These are phyloP conservation scores for Cylindrodendrum hubeiense DNA, from an alignment of 2,329 filamentous ascomycete genomes.

Conservation along the genomic window DNA sequence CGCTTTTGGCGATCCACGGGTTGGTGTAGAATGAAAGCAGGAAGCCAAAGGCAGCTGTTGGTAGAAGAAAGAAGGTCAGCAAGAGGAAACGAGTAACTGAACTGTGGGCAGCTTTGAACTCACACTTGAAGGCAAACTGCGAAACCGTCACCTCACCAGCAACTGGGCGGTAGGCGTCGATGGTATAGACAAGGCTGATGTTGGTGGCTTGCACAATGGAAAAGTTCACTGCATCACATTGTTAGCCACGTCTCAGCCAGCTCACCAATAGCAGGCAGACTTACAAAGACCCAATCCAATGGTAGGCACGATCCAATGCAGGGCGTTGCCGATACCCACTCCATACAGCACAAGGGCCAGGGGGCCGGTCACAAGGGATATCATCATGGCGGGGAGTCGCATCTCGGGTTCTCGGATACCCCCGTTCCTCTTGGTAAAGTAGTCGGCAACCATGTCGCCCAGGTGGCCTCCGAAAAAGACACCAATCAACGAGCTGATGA, in stretches of 20 bases:
- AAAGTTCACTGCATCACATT: slow-evolving; percentile 35
- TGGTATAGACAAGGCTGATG: slow-evolving; percentile 35
- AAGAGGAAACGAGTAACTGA: not conserved
- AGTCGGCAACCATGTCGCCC: slow-evolving; percentile 51
- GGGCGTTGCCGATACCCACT: slow-evolving; percentile 31
- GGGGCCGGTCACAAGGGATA: slow-evolving; percentile 24
- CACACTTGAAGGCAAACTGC: slow-evolving; percentile 60
- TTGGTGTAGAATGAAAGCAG: slow-evolving; percentile 69
- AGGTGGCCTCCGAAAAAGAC: slow-evolving; percentile 50
- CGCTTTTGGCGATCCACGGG: slow-evolving; percentile 61
- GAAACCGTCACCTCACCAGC: slow-evolving; percentile 35
- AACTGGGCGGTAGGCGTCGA: slow-evolving; percentile 34
- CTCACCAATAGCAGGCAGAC: slow-evolving; percentile 35
- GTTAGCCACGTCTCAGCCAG: slow-evolving; percentile 37
- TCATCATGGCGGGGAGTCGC: slow-evolving; percentile 55
- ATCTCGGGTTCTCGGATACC: slow-evolving; percentile 56
- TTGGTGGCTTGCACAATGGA: slow-evolving; percentile 34
- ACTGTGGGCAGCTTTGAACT: not conserved
- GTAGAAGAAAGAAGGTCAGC: not conserved
- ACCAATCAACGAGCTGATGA: slow-evolving; percentile 57
- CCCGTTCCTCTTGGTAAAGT: slow-evolving; percentile 48
- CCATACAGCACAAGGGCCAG: slow-evolving; percentile 28
- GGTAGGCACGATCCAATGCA: slow-evolving; percentile 36
- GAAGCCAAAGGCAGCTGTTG: slow-evolving; percentile 64
- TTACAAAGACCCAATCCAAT: slow-evolving; percentile 51